phyloP scores from a whole-genome alignment of 805 yeast species.

The Spathaspora girioi region DNA sequence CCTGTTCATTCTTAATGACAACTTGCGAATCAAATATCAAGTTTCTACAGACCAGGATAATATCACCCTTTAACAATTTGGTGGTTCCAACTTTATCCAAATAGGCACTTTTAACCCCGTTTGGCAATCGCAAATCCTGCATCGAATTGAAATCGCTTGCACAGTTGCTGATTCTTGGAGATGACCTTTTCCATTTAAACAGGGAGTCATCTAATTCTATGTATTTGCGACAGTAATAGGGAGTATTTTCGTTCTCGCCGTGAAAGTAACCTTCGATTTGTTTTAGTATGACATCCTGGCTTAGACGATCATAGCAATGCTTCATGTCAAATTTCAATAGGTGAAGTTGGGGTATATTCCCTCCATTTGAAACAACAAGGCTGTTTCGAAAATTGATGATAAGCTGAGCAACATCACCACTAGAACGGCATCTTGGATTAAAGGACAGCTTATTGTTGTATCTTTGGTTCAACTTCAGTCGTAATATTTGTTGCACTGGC shows the following conservation, averaged over 20 bases:
- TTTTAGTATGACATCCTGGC: constrained; percentile 39
- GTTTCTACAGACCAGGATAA: constrained; percentile 42
- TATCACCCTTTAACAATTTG: constrained; percentile 38
- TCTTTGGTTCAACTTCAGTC: constrained; percentile 3
- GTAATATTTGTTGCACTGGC: constrained; percentile 36
- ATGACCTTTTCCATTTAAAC: not conserved
- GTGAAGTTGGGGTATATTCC: constrained; percentile 34
- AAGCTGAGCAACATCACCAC: constrained; percentile 40
- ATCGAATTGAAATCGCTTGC: not conserved
- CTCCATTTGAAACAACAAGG: constrained; percentile 7
- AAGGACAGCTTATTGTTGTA: constrained; percentile 6
- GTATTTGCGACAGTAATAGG: constrained; percentile 12
- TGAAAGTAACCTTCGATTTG: constrained; percentile 28
- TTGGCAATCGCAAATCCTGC: not conserved
- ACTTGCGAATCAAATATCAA: constrained; percentile 55
- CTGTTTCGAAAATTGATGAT: constrained; percentile 35
- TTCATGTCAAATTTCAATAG: constrained; percentile 72
- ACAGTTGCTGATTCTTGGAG: not conserved
- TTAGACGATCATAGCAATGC: constrained; percentile 73
- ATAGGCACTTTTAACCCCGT: constrained; percentile 4
- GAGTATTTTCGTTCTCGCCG: constrained; percentile 13
- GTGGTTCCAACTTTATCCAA: constrained; percentile 23
- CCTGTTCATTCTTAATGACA: constrained; percentile 17
- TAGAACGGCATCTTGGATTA: constrained; percentile 35
- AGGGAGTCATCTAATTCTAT: not conserved